phyloP scores from a whole-genome alignment of 805 yeast species.

The Zygotorulaspora florentina region DNA sequence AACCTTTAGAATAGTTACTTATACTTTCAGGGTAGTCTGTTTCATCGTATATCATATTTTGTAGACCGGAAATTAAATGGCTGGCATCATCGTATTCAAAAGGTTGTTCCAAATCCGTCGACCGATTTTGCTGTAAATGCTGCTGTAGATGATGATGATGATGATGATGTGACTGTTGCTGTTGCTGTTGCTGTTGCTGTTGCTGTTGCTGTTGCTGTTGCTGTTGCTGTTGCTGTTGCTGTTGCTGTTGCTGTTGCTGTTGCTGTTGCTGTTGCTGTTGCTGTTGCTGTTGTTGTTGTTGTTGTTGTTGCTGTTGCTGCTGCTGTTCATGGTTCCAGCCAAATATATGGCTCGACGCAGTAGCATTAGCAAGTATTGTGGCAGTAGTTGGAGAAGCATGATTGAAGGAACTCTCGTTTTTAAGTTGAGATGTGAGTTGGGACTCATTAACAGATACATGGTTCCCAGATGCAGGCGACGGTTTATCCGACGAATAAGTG shows the following conservation, averaged over 20 bases:
- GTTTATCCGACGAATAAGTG: slow-evolving; percentile 12
- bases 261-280: slow-evolving; percentile 1
- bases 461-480: slow-evolving; percentile 3
- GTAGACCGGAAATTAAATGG: slow-evolving; percentile 32
- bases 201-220: too few species aligned
- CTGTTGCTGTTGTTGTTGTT: background rate
- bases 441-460: slow-evolving; percentile 8
- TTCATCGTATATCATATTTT: slow-evolving; percentile 33
- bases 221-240: background rate
- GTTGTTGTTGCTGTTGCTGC: slow-evolving; percentile 8
- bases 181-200: too few species aligned
- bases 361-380: slow-evolving; percentile 16
- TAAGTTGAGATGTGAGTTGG: slow-evolving; percentile 5
- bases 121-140: slow-evolving; percentile 10
- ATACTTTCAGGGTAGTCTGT: slow-evolving; percentile 28
- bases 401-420: slow-evolving; percentile 4
- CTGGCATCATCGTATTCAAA: slow-evolving; percentile 31
- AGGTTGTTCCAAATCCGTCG: slow-evolving; percentile 19
- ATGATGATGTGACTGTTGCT: too few species aligned
- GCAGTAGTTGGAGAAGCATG: slow-evolving; percentile 19
- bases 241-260: slow-evolving; percentile 2
- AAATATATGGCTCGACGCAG: slow-evolving; percentile 11
- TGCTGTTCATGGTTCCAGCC: slow-evolving; percentile 12
- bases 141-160: too few species aligned
- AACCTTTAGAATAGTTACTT: slow-evolving; percentile 31